Evolutionary conservation across 805 yeast species (phyloP), one percentile per base, ranked within the genome.

Genomic region (Blastobotrys attinorum): DNA sequence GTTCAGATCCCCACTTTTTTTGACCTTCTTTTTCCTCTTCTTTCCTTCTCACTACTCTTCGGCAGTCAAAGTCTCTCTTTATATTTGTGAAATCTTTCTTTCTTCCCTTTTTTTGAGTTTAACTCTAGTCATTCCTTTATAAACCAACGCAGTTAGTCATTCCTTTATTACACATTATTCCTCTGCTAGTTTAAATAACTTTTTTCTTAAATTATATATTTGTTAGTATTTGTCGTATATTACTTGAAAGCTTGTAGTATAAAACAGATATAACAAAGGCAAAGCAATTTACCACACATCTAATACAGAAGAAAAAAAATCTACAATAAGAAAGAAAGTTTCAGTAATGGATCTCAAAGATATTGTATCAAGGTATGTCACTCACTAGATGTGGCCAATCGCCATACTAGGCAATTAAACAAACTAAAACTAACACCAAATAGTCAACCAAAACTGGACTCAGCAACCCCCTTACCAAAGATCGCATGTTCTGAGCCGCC

Each of bases 291-390:
- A 31, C 34, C 34, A 15, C 17, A 17, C 15, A 10, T 15, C 20
- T 5, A 20, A 15, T 16, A 11, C 36, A 6, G 18, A 6, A 11
- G 7, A 10, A 31, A 31, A 11, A 31, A 36, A 8, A 15, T 36
- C 15, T 3, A 22, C 40, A 37, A 17, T 17, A 17, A 15, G 4
- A 11, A 11, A 31, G 18, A 16, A 18, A 25, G n/a, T n/a, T n/a
- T n/a, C n/a, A n/a, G n/a, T 25, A 23, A 49, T 49, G 53, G 53
- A 49, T 33, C 37, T 49, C 31, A 49, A 49, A 34, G 53, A 49
- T 31, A 47, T 49, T 22, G 53, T 49, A 18, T 27, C 22, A 20
- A 39, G 13, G 23, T 21, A 32, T 29, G 15, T 33, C n/a, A 33
- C 15, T 15, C 6, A 4, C 22, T 20, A 33, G 29, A 7, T 21